A percentile compares a stretch with the other conserved stretches of the same genome.
Conservation (phyloP, 331 rosid species). For the Malus hybrid region DNA sequence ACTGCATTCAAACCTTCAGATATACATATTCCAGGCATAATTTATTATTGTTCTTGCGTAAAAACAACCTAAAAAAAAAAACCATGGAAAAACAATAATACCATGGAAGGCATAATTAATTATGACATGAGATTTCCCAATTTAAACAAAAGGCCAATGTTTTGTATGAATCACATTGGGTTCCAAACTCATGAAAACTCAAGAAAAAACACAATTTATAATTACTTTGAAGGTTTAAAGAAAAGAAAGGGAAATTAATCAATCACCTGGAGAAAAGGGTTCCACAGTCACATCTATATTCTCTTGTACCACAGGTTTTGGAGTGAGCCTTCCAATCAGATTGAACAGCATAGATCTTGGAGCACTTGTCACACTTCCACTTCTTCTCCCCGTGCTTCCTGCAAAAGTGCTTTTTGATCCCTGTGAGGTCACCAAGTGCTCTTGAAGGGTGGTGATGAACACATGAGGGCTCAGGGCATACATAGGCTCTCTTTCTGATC, state of each 20-base stretch:
- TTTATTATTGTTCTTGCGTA: background rate
- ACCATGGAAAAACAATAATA: background rate
- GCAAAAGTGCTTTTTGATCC: constrained; percentile 86
- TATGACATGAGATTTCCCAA: background rate
- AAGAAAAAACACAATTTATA: background rate
- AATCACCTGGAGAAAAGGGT: constrained; percentile 87
- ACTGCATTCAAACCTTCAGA: background rate
- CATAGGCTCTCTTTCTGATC: constrained; percentile 77
- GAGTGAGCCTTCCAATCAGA: constrained; percentile 99
- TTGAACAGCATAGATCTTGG: constrained; percentile 90
- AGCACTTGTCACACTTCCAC: constrained; percentile 97
- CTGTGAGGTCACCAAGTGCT: constrained; percentile 94
- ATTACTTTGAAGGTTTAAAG: background rate
- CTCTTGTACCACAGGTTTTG: constrained; percentile 94
- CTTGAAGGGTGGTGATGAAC: constrained; percentile 96
- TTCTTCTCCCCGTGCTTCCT: constrained; percentile 99
- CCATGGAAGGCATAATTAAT: too few relatives aligned
- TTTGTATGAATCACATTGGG: background rate
- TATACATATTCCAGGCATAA: background rate
- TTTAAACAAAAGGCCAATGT: background rate
- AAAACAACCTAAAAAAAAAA: background rate
- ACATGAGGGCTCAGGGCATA: constrained; percentile 91
- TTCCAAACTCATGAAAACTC: background rate
- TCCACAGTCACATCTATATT: constrained; percentile 97
- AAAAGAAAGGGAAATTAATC: background rate